Base-by-base conservation (phyloP, 1,284 basidiomycete genomes). In the Pseudozyma flocculosa region DNA sequence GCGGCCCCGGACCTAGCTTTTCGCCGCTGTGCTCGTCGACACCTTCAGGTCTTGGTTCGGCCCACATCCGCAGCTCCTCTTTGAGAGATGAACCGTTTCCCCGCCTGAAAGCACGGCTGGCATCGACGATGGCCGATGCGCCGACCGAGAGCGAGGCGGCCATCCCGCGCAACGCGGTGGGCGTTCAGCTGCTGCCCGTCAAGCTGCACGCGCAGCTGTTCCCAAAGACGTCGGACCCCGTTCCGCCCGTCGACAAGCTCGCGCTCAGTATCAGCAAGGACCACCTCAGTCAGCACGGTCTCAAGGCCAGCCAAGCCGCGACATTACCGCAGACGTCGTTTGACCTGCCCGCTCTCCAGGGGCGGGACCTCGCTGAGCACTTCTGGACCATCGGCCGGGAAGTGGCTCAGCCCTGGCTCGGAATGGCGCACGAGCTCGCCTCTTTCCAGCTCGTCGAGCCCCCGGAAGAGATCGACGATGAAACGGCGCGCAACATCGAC, bases 101-200 rank as follows among this genome's bases (percentile, higher is more conserved):
- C n/a, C n/a, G n/a, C n/a, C n/a, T n/a, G n/a, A n/a, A n/a, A n/a
- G n/a, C n/a, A n/a, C n/a, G n/a, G n/a, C n/a, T n/a, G n/a, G n/a
- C n/a, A n/a, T n/a, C n/a, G n/a, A n/a, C n/a, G n/a, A n/a, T n/a
- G n/a, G n/a, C n/a, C n/a, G n/a, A n/a, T n/a, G n/a, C n/a, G n/a
- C n/a, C n/a, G n/a, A n/a, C n/a, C n/a, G n/a, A n/a, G n/a, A n/a
- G n/a, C n/a, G 32, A 11, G 10, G n/a, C 14, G 13, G 38, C 54
- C 34, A 48, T 65, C 19, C 62, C 58, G 22, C 57, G 90, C 47
- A 96, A 95, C 73, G 85, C 89, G 62, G 83, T 92, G 30, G 92
- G 93, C 18, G 93, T 97, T 2, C 93, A 98, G 77, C 84, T 97
- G 45, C 85, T 98, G 29, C 90, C 92, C 3, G 83, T 85, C 5